Percentiles rank a stretch among this genome's conserved stretches.
Conservation (phyloP, 495 filamentous ascomycete species). For the Xylaria palmicola region DNA sequence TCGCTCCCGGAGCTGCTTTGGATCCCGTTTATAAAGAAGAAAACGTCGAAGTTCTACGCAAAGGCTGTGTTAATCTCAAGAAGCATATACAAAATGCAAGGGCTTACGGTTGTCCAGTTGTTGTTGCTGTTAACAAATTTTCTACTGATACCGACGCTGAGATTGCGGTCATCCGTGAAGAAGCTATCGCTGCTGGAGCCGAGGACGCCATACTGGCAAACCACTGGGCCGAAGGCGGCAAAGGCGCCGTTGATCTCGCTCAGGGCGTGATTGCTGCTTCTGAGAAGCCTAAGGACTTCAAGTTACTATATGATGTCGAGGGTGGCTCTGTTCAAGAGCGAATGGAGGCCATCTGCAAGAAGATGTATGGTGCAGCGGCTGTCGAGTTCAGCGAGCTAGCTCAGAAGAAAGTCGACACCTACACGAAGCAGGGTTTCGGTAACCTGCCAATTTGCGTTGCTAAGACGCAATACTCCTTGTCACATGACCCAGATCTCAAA, state of each 20-base stretch:
- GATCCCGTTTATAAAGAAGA: slow-evolving; percentile 86
- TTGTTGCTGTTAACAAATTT: slow-evolving; percentile 97
- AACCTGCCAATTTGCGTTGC: slow-evolving; percentile 94
- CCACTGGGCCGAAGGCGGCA: slow-evolving; percentile 96
- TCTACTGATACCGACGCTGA: slow-evolving; percentile 92
- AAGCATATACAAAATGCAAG: slow-evolving; percentile 91
- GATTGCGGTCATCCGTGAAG: slow-evolving; percentile 82
- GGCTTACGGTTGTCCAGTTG: slow-evolving; percentile 88
- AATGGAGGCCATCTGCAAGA: slow-evolving; percentile 84
- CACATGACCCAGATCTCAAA: slow-evolving; percentile 90
- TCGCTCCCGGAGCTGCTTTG: slow-evolving; percentile 79
- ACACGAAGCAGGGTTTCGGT: slow-evolving; percentile 86
- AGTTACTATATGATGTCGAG: slow-evolving; percentile 79
- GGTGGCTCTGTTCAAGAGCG: slow-evolving; percentile 76
- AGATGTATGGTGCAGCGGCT: slow-evolving; percentile 89
- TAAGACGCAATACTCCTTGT: slow-evolving; percentile 97
- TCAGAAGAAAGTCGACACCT: slow-evolving; percentile 93
- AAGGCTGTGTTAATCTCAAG: slow-evolving; percentile 87
- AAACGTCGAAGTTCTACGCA: slow-evolving; percentile 85
- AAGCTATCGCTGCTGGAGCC: slow-evolving; percentile 88
- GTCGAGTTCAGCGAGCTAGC: slow-evolving; percentile 94
- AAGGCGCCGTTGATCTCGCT: slow-evolving; percentile 86
- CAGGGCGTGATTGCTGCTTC: slow-evolving; percentile 80
- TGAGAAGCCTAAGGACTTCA: slow-evolving; percentile 84
- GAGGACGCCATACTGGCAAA: slow-evolving; percentile 91